These are phyloP conservation scores for Huiozyma naganishii DNA, from an alignment of 805 yeast species.

Conservation along the genomic window DNA sequence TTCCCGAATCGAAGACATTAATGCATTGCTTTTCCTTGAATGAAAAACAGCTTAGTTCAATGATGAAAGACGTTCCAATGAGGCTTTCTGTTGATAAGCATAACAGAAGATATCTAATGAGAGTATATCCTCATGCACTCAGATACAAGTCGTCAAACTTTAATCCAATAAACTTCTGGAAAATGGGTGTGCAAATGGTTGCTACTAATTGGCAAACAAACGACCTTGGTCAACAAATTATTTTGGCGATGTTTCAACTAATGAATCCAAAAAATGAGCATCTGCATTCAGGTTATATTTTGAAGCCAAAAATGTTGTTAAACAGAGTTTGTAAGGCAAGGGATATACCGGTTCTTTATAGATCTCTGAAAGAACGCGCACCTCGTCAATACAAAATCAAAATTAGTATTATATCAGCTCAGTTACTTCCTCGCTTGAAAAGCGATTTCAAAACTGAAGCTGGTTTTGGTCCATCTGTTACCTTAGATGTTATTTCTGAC, in stretches of 20 bases:
- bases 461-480: slow-evolving; percentile 18
- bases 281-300: slow-evolving; percentile 53
- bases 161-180: slow-evolving; percentile 73
- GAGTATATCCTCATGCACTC: slow-evolving; percentile 79
- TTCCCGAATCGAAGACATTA: slow-evolving; percentile 71
- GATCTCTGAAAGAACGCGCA: slow-evolving; percentile 6
- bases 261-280: slow-evolving; percentile 30
- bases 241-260: slow-evolving; percentile 67
- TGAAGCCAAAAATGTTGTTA: slow-evolving; percentile 53
- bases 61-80: slow-evolving; percentile 53
- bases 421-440: slow-evolving; percentile 65
- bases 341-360: slow-evolving; percentile 17
- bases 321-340: slow-evolving; percentile 15
- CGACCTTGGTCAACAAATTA: slow-evolving; percentile 81
- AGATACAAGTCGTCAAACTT: slow-evolving; percentile 74
- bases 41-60: slow-evolving; percentile 54
- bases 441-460: slow-evolving; percentile 15
- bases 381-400: slow-evolving; percentile 13
- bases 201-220: slow-evolving; percentile 95
- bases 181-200: slow-evolving; percentile 81
- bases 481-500: slow-evolving; percentile 16
- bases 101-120: slow-evolving; percentile 60
- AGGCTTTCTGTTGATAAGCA: slow-evolving; percentile 56
- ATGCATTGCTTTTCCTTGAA: slow-evolving; percentile 83
- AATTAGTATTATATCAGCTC: slow-evolving; percentile 63